Evolutionary conservation across 768 basidiomycete genomes (phyloP), one percentile per base, ranked within the genome.

Genomic region (Mycena maculata): DNA sequence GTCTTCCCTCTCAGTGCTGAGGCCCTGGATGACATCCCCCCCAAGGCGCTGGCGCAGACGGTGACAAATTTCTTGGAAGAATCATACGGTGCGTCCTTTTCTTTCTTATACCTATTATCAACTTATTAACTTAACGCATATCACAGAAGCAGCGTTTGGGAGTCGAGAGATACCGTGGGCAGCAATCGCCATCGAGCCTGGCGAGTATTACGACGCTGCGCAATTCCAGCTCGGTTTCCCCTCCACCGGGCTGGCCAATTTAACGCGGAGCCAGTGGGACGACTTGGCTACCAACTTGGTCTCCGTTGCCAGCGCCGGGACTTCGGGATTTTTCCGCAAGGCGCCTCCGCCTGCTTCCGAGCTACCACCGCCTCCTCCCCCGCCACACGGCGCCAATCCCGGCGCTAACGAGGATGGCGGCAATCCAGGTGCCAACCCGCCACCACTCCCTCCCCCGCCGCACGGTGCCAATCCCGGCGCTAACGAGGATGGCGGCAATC

Each of bases 261-360:
- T 59, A 18, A 25, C 33, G 28, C 6, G 7, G 6, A 1, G 7
- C 0, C 16, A 47, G 44, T 49, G 52, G 63, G 41, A 64, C 28
- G 36, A 33, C 2, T 30, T 57, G 22, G 63, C 45, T 5, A 27
- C 3, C 1, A 22, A 18, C 7, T 23, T 64, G 27, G 48, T 22
- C 20, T 41, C 39, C 38, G n/a, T 2, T 10, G 63, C 63, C 20
- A 47, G 63, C 30, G 45, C 36, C 1, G 55, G 63, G 33, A 47
- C 55, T 22, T 41, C 38, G 20, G 60, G 60, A 4, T 62, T 62
- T 15, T 62, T 62, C 41, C 60, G 60, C 56, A 57, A 45, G 42
- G n/a, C n/a, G n/a, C n/a, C n/a, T n/a, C n/a, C n/a, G n/a, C n/a
- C n/a, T n/a, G n/a, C n/a, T n/a, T n/a, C n/a, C n/a, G n/a, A n/a